Conservation (phyloP, 2,329 filamentous ascomycete species). For the Monilinia laxa region DNA sequence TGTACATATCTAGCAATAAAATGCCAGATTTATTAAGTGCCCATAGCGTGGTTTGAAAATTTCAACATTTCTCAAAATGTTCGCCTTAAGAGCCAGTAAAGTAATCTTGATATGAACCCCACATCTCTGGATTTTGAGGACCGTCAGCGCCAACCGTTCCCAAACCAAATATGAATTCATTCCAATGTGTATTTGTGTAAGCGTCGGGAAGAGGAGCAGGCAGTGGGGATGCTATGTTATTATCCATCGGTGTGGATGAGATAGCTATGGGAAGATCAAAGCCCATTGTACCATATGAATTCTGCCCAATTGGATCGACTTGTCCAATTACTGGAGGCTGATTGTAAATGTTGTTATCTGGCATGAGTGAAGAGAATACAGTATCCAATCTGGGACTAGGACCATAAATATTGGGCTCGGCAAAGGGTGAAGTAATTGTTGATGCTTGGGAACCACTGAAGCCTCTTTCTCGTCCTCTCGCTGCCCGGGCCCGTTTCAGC, state of each 20-base stretch:
- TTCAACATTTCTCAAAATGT: not conserved
- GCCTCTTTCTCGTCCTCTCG: constrained; percentile 27
- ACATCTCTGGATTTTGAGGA: constrained; percentile 5
- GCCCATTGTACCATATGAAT: not conserved
- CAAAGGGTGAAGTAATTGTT: not conserved
- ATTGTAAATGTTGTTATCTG: not conserved
- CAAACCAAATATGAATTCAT: constrained; percentile 20
- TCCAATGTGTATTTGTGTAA: constrained; percentile 21
- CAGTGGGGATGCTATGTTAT: not conserved
- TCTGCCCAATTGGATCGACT: constrained; percentile 9
- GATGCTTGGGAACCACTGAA: constrained; percentile 12
- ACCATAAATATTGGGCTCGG: not conserved
- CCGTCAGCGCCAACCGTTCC: not conserved
- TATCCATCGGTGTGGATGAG: constrained; percentile 7
- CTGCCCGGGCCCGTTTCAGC: constrained; percentile 50
- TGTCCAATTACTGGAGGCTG: not conserved
- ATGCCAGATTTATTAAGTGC: not conserved
- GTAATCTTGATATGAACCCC: constrained; percentile 11
- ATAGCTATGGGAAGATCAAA: constrained; percentile 19
- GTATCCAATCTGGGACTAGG: not conserved
- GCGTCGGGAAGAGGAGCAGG: not conserved
- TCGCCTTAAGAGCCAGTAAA: constrained; percentile 8
- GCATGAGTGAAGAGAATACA: not conserved
- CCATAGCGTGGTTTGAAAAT: not conserved
- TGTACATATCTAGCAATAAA: too few species aligned